Evolutionary conservation across 306 rosid genomes (phyloP), one percentile per base, ranked within the genome.

Genomic region (Cucurbita moschata): DNA sequence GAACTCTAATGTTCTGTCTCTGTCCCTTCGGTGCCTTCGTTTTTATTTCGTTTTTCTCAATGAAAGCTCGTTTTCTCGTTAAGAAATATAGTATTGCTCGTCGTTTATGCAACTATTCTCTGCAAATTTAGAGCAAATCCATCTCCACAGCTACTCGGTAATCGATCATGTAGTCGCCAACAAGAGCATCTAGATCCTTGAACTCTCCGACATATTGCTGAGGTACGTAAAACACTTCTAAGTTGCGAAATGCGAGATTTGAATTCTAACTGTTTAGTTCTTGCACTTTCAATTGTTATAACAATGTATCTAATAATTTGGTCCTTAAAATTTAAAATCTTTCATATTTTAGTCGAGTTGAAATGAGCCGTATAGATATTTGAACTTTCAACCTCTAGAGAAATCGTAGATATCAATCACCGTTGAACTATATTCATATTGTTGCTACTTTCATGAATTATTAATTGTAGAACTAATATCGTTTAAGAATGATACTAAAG

Each of bases 181-280:
- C 96, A 12, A 89, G 85, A 83, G 76, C 83, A 47, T 91, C 91
- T 65, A 94, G 99, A 79, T 94, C 96, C 7, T 80, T 77, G 42
- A 87, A 91, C 80, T 94, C 96, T 6, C 86, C 76, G 23, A 82
- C 26, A 47, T 86, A 76, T 77, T 82, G 87, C 69, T 79, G 91
- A 62, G 99, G 97, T 65, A 94, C 73, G 23, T 89, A 94, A 81
- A 91, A 94, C 71, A 90, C 81, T 84, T 94, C 97, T 18, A 95
- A 89, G 78, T 80, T 88, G 89, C 97, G 89, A 18, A 94, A 4
- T 40, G 77, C 58, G 55, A 91, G 80, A 81, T 71, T 26, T 30
- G 35, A 30, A 30, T 30, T 30, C 4, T 30, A 30, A 3, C 35
- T 30, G 2, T 30, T 30, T 30, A 30, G 35, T 30, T 30, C 35